These are phyloP conservation scores for Ceratocystis ficicola DNA, from an alignment of 2,329 filamentous ascomycete genomes.

Conservation along the genomic window DNA sequence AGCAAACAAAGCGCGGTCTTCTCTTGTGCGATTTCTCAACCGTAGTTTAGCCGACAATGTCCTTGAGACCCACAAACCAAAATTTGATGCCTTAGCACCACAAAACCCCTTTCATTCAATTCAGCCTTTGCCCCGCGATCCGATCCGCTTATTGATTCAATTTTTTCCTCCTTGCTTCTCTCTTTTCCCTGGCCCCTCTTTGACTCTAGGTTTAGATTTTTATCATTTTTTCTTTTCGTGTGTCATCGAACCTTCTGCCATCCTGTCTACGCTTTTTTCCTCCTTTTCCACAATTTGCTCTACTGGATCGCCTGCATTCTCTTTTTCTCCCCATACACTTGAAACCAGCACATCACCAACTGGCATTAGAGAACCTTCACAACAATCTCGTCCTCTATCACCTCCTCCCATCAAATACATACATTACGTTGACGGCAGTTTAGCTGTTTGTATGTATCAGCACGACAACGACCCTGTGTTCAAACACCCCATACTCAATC, in stretches of 20 bases:
- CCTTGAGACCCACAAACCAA: conserved; percentile 6
- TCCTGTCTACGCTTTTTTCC: conserved; percentile 17
- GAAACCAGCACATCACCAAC: conserved; percentile 17
- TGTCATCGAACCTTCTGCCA: conserved; percentile 9
- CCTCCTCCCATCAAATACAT: conserved; percentile 23
- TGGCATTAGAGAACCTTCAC: conserved; percentile 1
- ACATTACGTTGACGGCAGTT: conserved; percentile 17
- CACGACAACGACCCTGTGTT: conserved; percentile 80
- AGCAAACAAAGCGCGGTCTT: not conserved
- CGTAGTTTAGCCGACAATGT: conserved; percentile 1
- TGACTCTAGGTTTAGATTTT: conserved; percentile 1
- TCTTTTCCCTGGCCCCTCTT: conserved; percentile 22
- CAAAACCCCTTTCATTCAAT: not conserved
- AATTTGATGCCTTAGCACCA: not conserved
- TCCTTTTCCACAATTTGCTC: conserved; percentile 21
- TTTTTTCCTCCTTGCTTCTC: conserved; percentile 22
- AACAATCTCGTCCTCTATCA: conserved; percentile 14
- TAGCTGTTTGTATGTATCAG: conserved; percentile 82
- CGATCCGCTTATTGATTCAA: conserved; percentile 6
- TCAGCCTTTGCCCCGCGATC: not conserved
- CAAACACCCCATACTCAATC: conserved; percentile 61
- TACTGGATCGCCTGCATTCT: conserved; percentile 16
- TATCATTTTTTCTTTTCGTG: conserved; percentile 13
- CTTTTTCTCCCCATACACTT: conserved; percentile 13
- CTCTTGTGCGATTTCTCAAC: not conserved